These are phyloP conservation scores for Laguncularia racemosa DNA, from an alignment of 345 rosid species.

Conservation along the genomic window DNA sequence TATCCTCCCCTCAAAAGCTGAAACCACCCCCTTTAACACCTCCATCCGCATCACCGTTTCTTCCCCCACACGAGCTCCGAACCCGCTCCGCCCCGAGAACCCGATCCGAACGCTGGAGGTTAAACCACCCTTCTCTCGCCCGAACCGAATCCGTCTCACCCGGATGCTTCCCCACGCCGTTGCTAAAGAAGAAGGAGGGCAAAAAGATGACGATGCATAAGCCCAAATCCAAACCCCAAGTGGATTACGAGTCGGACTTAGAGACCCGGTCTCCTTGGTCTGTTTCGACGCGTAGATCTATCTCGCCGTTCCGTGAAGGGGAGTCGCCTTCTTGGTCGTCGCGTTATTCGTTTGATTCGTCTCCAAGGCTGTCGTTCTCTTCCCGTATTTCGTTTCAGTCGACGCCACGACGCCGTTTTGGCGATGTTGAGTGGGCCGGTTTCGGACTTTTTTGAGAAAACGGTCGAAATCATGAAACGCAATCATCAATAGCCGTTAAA, in stretches of 20 bases:
- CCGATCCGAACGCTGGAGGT: slow-evolving; percentile 51
- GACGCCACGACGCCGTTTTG: slow-evolving; percentile 47
- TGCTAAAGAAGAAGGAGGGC: slow-evolving; percentile 30
- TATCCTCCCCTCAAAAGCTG: slow-evolving; percentile 29
- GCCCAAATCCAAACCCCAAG: slow-evolving; percentile 16
- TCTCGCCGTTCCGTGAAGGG: slow-evolving; percentile 43
- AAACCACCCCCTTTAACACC: slow-evolving; percentile 74
- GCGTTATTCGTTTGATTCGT: slow-evolving; percentile 12
- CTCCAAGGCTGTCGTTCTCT: slow-evolving; percentile 26
- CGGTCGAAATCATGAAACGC: too few species aligned
- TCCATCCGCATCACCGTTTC: slow-evolving; percentile 28
- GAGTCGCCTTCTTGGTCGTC: slow-evolving; percentile 53
- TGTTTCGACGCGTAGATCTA: slow-evolving; percentile 48
- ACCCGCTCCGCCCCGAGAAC: slow-evolving; percentile 47
- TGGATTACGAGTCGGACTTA: slow-evolving; percentile 32
- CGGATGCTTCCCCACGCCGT: slow-evolving; percentile 72
- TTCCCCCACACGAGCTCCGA: slow-evolving; percentile 31
- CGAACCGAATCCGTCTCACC: slow-evolving; percentile 30
- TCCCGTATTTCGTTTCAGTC: slow-evolving; percentile 24
- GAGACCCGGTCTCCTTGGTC: slow-evolving; percentile 49
- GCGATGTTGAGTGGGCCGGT: slow-evolving; percentile 66
- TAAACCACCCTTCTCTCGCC: slow-evolving; percentile 29
- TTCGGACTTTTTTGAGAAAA: slow-evolving; percentile 52
- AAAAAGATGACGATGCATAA: slow-evolving; percentile 20
- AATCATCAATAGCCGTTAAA: too few species aligned